Evolutionary conservation across 305 asterid species (phyloP).

Genomic region (Solanum chacoense): DNA sequence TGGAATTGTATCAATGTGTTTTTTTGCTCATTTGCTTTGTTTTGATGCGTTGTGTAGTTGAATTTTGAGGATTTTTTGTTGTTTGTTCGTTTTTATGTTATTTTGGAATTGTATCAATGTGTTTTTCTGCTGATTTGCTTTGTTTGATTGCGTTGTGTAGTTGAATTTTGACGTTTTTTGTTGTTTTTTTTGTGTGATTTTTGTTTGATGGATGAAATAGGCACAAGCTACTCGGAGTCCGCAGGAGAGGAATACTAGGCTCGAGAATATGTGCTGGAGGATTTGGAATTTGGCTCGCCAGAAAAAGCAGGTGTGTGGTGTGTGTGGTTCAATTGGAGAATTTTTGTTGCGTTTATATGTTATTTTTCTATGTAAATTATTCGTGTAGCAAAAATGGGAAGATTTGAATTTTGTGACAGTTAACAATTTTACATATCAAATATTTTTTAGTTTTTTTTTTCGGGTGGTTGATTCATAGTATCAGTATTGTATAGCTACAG

Average conservation of each 20-base stretch:
- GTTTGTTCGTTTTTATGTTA: background rate
- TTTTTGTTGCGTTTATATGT: background rate
- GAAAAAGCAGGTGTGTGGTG: conserved; percentile 66
- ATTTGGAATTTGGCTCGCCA: conserved; percentile 98
- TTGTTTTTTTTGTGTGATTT: background rate
- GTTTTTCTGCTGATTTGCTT: background rate
- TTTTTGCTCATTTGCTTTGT: background rate
- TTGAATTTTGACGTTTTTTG: background rate
- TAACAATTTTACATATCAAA: background rate
- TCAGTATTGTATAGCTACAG: background rate
- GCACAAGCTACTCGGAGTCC: conserved; percentile 90
- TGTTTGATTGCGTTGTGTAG: background rate
- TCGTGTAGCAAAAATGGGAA: background rate
- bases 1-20: background rate
- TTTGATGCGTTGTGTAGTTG: background rate
- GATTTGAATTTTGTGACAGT: background rate
- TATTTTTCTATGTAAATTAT: background rate
- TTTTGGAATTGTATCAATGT: background rate
- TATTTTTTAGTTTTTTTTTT: background rate
- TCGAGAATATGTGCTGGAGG: conserved; percentile 96
- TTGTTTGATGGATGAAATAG: conserved; percentile 14
- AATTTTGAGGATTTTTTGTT: conserved; percentile 1
- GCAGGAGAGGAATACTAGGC: conserved; percentile 92
- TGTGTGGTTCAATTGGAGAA: background rate
- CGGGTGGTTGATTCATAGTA: background rate